Evolutionary conservation across 129 eudicot species (phyloP), one percentile per base, ranked within the genome.

Genomic region (Pseudognaphalium luteoalbum): DNA sequence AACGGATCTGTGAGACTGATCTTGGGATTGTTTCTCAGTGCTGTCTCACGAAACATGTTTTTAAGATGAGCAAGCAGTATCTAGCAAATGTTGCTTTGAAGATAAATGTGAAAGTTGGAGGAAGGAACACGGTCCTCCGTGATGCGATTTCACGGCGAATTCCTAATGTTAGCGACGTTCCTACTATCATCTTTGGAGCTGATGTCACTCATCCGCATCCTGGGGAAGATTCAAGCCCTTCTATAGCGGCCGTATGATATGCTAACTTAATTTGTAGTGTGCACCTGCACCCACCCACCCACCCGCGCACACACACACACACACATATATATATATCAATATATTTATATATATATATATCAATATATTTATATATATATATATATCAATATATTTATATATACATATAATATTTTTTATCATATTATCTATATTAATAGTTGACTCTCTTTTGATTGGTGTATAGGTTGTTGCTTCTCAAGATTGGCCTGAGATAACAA

Each of bases 401-500:
- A 39, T 39, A 39, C 2, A 39, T 30, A 30, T 1, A 4, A 4
- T 2, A 0, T 32, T 32, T 2, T 32, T 32, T 25, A 25, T 25
- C 34, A 32, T 32, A 32, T 32, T 7, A 11, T 11, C 11, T 6
- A 9, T 8, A 30, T 37, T 6, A 7, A 37, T 1, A 39, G 4
- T 19, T n/a, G 19, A 44, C 3, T 82, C 3, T 51, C 42, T 34
- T 68, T 70, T 66, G 10, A 42, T 2, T 44, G 66, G 64, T 70
- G 65, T 62, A 62, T 80, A 92, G 98, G 94, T 92, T 42, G 98
- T 92, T 66, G 98, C 98, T 28, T 92, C 98, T 65, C 98, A 92
- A 77, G 98, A 92, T 83, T 92, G 96, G 98, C 98, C 98, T 21
- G 96, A 92, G 73, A 90, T 92, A 69, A 92, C 98, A 61, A 92